phyloP scores from a whole-genome alignment of 2,329 filamentous ascomycete genomes.

The Hymenoscyphus infarciens region DNA sequence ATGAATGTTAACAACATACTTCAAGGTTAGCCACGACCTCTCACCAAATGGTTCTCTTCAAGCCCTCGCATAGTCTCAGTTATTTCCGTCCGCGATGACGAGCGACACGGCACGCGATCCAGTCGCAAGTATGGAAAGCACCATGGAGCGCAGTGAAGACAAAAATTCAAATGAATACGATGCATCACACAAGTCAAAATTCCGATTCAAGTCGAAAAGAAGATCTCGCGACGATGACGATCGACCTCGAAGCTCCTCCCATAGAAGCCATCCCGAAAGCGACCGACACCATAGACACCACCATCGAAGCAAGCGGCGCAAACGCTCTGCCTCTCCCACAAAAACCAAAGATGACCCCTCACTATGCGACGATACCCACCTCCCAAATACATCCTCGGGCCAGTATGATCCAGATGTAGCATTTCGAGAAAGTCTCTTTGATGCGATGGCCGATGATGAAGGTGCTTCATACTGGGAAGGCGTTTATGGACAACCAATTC shows the following conservation, averaged over 20 bases:
- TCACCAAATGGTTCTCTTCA: background rate
- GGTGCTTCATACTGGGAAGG: slow-evolving; percentile 92
- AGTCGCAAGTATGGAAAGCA: slow-evolving; percentile 4
- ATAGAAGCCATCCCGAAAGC: slow-evolving; percentile 11
- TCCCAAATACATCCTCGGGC: slow-evolving; percentile 37
- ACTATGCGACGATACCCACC: slow-evolving; percentile 39
- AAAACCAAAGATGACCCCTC: slow-evolving; percentile 33
- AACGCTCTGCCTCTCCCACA: slow-evolving; percentile 21
- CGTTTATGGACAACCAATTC: slow-evolving; percentile 94
- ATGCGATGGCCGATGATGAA: slow-evolving; percentile 95
- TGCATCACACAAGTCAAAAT: slow-evolving; percentile 24
- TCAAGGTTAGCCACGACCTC: background rate
- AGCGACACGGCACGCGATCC: slow-evolving; percentile 13
- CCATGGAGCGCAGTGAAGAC: background rate
- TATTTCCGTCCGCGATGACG: slow-evolving; percentile 18
- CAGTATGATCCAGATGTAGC: slow-evolving; percentile 62
- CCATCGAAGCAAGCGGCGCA: slow-evolving; percentile 30
- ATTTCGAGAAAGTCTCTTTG: slow-evolving; percentile 92
- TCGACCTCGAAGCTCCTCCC: slow-evolving; percentile 13
- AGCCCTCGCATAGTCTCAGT: background rate
- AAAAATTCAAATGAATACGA: slow-evolving; percentile 17
- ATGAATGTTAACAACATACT: background rate
- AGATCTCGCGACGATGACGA: slow-evolving; percentile 18
- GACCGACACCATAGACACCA: slow-evolving; percentile 27
- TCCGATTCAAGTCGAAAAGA: slow-evolving; percentile 33